Conservation (phyloP, 164 flowering plant species). For the Aristolochia californica region DNA sequence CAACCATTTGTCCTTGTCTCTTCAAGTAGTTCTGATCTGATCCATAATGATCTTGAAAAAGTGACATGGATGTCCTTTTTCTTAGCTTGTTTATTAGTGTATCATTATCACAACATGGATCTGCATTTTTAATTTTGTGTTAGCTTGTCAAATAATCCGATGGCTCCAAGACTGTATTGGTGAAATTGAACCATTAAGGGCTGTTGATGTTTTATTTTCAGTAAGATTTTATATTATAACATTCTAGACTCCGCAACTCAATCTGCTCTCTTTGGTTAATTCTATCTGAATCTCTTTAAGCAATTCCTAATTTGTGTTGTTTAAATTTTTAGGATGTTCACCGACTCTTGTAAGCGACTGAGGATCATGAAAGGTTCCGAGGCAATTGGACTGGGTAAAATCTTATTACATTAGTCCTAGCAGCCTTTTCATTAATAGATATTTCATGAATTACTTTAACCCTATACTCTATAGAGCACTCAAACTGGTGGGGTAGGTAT, state of each 20-base stretch:
- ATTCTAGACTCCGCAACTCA: neutral
- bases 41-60: too few relatives aligned
- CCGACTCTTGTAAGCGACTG: conserved; percentile 47
- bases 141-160: too few relatives aligned
- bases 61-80: too few relatives aligned
- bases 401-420: neutral
- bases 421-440: neutral
- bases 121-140: too few relatives aligned
- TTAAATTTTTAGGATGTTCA: conserved; percentile 54
- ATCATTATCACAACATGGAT: too few relatives aligned
- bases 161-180: neutral
- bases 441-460: neutral
- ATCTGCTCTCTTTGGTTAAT: neutral
- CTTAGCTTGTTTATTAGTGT: too few relatives aligned
- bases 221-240: neutral
- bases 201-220: neutral
- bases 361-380: conserved; percentile 77
- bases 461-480: too few relatives aligned
- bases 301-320: conserved; percentile 5
- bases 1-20: too few relatives aligned
- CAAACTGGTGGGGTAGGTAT: neutral
- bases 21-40: too few relatives aligned
- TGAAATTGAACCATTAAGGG: neutral
- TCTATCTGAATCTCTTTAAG: neutral
- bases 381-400: conserved; percentile 67